Evolutionary conservation across 176 grass and related monocot genomes (phyloP).

Genomic region (Tillandsia fasciculata): DNA sequence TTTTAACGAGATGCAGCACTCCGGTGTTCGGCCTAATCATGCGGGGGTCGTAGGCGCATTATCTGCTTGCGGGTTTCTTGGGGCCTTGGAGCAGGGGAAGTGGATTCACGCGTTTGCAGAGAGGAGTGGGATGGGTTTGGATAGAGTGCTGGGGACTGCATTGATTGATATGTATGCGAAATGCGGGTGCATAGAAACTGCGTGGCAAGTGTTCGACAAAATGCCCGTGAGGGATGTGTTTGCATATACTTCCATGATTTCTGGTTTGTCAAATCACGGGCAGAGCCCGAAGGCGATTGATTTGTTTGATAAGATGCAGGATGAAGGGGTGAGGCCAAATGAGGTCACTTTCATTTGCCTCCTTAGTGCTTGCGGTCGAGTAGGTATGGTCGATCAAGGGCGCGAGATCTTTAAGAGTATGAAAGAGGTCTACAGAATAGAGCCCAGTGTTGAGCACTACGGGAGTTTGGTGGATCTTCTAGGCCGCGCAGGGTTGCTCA

Average conservation of each 20-base stretch:
- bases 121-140: neutral
- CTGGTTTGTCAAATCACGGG: conserved; percentile 41
- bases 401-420: conserved; percentile 34
- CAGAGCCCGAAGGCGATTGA: conserved; percentile 25
- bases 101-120: conserved; percentile 42
- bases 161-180: conserved; percentile 22
- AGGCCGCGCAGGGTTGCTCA: conserved; percentile 31
- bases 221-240: conserved; percentile 35
- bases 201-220: conserved; percentile 28
- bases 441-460: conserved; percentile 50
- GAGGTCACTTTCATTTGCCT: conserved; percentile 56
- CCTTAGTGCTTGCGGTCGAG: conserved; percentile 36
- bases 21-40: conserved; percentile 24
- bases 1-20: conserved; percentile 33
- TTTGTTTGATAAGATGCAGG: conserved; percentile 29
- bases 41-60: conserved; percentile 31
- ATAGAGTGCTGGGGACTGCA: conserved; percentile 26
- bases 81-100: conserved; percentile 50
- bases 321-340: conserved; percentile 41
- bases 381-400: conserved; percentile 18
- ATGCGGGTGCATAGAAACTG: conserved; percentile 27
- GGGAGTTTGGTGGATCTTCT: conserved; percentile 49
- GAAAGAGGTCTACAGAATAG: conserved; percentile 6
- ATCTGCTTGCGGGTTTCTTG: conserved; percentile 36
- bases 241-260: conserved; percentile 55